phyloP scores from a whole-genome alignment of 108 stramenopile species.

The Discostella pseudostelligera region DNA sequence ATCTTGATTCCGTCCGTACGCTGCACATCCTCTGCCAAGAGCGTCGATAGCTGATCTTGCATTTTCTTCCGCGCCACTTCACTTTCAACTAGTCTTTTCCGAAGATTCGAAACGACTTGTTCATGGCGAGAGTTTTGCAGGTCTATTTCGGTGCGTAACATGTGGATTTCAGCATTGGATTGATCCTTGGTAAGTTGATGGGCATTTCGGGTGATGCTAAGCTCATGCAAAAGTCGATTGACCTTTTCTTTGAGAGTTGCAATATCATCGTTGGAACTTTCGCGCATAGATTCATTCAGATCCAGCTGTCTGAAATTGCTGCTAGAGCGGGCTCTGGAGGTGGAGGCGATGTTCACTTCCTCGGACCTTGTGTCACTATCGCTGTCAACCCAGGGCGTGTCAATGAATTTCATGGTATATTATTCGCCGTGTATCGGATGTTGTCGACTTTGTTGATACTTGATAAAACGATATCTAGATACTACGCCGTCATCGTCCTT shows the following conservation, averaged over 20 bases:
- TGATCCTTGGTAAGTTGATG: constrained; percentile 26
- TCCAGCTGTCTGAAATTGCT: no score
- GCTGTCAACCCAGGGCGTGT: background rate
- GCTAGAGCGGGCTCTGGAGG: no score
- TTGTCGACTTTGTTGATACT: background rate
- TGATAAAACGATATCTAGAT: background rate
- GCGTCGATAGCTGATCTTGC: constrained; percentile 21
- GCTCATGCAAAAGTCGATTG: constrained; percentile 20
- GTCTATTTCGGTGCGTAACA: constrained; percentile 19
- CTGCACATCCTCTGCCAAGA: constrained; percentile 12
- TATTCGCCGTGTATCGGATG: background rate
- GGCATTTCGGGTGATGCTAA: constrained; percentile 17
- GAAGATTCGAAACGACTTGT: constrained; percentile 16
- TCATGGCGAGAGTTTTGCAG: constrained; percentile 26
- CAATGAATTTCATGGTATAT: background rate
- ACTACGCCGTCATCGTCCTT: no score
- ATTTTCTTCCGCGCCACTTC: constrained; percentile 31
- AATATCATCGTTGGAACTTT: background rate
- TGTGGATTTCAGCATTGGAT: constrained; percentile 28
- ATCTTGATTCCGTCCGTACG: constrained; percentile 9
- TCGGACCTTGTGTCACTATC: background rate
- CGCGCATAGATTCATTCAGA: background rate
- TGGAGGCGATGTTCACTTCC: background rate
- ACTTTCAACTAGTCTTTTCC: constrained; percentile 26
- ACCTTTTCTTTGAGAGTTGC: constrained; percentile 10